Conservation (phyloP, 2,329 filamentous ascomycete species). For the Colletotrichum australisinense region DNA sequence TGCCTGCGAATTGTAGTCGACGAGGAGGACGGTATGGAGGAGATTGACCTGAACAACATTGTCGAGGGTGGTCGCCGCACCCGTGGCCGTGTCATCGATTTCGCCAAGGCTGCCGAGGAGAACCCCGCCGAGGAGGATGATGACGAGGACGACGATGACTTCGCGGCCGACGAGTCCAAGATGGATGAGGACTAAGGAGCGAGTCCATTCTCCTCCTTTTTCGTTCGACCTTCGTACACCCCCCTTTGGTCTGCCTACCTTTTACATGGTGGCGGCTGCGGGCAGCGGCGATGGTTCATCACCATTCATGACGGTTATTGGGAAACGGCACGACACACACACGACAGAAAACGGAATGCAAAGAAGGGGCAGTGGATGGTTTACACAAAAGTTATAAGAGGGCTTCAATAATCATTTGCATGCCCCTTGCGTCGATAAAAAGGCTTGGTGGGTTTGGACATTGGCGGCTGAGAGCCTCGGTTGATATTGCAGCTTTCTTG, state of each 20-base stretch:
- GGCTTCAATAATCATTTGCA: constrained; percentile 2
- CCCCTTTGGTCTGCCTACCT: not conserved
- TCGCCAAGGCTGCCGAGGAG: constrained; percentile 87
- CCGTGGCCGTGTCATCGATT: constrained; percentile 92
- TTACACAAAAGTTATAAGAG: constrained; percentile 32
- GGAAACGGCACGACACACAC: constrained; percentile 9
- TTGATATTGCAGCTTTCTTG: constrained; percentile 14
- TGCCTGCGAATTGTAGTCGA: constrained; percentile 56
- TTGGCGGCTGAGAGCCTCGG: constrained; percentile 4
- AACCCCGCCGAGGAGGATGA: constrained; percentile 81
- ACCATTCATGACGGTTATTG: not conserved
- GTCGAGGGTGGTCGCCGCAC: constrained; percentile 83
- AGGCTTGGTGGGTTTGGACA: constrained; percentile 24
- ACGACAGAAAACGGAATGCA: not conserved
- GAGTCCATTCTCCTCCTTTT: not conserved
- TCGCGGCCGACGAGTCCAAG: constrained; percentile 76
- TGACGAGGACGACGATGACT: constrained; percentile 80
- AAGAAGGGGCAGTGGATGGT: not conserved
- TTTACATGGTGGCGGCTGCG: no score
- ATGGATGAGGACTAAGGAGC: constrained; percentile 70
- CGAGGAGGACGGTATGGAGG: constrained; percentile 87
- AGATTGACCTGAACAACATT: constrained; percentile 92
- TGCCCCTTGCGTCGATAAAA: constrained; percentile 7
- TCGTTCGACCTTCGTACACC: not conserved
- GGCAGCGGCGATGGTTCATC: not conserved